Conservation (phyloP, 208 protist species). For the Porcisia deanei region DNA sequence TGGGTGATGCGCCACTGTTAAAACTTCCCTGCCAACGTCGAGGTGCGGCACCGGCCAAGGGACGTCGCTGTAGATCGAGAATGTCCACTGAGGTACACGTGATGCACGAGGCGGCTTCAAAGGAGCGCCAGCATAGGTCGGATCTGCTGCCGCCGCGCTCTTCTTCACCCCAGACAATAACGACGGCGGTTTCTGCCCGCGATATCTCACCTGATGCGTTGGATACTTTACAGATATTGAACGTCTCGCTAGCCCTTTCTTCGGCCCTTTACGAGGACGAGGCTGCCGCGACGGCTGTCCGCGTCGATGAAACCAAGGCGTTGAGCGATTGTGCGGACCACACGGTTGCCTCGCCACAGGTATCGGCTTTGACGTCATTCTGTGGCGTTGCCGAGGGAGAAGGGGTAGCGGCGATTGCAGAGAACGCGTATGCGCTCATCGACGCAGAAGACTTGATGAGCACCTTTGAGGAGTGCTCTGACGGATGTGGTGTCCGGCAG, state of each 20-base stretch:
- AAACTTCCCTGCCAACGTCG: not conserved
- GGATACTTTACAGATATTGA: constrained; percentile 3
- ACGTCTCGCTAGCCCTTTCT: constrained; percentile 18
- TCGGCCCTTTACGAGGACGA: constrained; percentile 28
- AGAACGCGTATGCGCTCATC: constrained; percentile 19
- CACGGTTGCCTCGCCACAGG: not conserved
- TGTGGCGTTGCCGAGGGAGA: not conserved
- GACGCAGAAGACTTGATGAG: constrained; percentile 17
- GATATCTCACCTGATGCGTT: not conserved
- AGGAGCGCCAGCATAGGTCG: not conserved
- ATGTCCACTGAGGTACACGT: not conserved
- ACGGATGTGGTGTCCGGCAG: not conserved
- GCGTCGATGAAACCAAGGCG: not conserved
- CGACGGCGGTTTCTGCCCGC: not conserved
- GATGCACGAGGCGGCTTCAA: not conserved
- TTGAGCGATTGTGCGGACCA: not conserved
- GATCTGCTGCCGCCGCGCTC: not conserved
- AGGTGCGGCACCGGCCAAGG: not conserved
- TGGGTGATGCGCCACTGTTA: not conserved
- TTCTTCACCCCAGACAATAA: not conserved
- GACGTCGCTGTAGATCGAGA: not conserved
- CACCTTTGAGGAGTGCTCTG: constrained; percentile 1
- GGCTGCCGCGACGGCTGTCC: constrained; percentile 3
- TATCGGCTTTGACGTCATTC: not conserved
- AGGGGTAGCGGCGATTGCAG: not conserved